Evolutionary conservation across 768 basidiomycete species (phyloP), one percentile per base, ranked within the genome.

Genomic region (Asterophora lycoperdoides): DNA sequence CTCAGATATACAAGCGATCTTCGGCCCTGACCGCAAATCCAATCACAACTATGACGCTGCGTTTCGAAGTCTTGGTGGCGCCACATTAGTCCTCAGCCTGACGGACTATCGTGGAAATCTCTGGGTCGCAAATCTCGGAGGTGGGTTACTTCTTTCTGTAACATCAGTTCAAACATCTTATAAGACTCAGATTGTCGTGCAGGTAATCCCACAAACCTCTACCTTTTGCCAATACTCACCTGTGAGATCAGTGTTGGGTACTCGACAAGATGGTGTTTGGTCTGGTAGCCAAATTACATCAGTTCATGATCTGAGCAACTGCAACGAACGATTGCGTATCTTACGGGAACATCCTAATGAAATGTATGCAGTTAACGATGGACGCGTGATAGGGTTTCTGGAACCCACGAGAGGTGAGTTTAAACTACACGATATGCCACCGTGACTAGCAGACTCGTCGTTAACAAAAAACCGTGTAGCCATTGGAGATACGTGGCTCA

Each of bases 81-180:
- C 74, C 0, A 83, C 80, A 0, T 70, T 75, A 6, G 65, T 83
- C 29, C 63, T 83, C 39, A 70, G 79, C 43, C 65, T 82, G 28
- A 69, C 75, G 30, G 79, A 82, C 66, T 57, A 63, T 8, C 67
- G 66, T 33, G 68, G 68, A 57, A 72, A 78, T 48, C 49, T 83
- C n/a, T 82, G 81, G 81, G 54, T 82, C 45, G 77, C 77, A 5
- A 82, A 79, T 59, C 68, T 82, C 28, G 80, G 80, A 44, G 65
- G 64, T 61, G 53, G 50, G 49, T 11, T 14, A 23, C 23, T 23
- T 23, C 6, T 44, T 10, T 15, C 19, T 4, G 5, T 9, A 5
- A 1, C 23, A 14, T 34, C n/a, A 8, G 15, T 2, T 30, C 23
- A 32, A 36, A 29, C 3, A 35, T 41, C 46, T 51, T n/a, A 55